Conservation (phyloP, 1,139 yeast genomes). For the Arxiozyma heterogenica region DNA sequence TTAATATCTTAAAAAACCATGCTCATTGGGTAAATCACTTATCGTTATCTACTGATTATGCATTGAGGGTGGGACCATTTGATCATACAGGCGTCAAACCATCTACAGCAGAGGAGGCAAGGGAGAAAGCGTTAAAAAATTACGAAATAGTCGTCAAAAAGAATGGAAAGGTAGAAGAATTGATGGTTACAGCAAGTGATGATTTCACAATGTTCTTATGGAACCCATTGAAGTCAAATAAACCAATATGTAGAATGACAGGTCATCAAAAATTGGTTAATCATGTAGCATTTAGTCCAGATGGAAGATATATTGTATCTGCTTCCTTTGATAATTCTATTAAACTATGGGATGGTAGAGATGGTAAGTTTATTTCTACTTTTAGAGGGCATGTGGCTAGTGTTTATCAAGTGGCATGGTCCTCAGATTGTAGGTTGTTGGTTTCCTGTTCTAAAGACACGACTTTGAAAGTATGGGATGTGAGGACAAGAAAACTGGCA, state of each 20-base stretch:
- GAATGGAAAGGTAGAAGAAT: conserved; percentile 61
- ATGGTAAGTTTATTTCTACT: conserved; percentile 82
- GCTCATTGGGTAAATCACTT: conserved; percentile 98
- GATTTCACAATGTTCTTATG: conserved; percentile 97
- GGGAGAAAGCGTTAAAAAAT: conserved; percentile 48
- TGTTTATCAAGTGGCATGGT: conserved; percentile 98
- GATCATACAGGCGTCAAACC: conserved; percentile 52
- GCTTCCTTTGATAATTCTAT: conserved; percentile 93
- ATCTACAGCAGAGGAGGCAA: conserved; percentile 46
- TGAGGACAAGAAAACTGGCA: conserved; percentile 69
- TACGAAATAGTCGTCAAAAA: conserved; percentile 73
- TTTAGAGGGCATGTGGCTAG: conserved; percentile 97
- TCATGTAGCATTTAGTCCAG: conserved; percentile 94
- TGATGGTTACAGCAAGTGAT: conserved; percentile 91
- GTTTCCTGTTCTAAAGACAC: conserved; percentile 96
- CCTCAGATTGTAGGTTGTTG: conserved; percentile 81
- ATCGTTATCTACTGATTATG: conserved; percentile 85
- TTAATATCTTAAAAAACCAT: conserved; percentile 75
- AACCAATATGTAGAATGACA: conserved; percentile 87
- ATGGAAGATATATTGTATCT: conserved; percentile 82
- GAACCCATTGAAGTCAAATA: conserved; percentile 76
- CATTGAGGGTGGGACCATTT: conserved; percentile 72
- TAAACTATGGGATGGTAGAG: conserved; percentile 91
- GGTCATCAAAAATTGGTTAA: conserved; percentile 96
- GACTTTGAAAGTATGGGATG: conserved; percentile 95